A percentile compares a stretch with the other conserved stretches of the same genome.
phyloP scores from a whole-genome alignment of 2,329 filamentous ascomycete genomes.

The Ophiostoma australiae region DNA sequence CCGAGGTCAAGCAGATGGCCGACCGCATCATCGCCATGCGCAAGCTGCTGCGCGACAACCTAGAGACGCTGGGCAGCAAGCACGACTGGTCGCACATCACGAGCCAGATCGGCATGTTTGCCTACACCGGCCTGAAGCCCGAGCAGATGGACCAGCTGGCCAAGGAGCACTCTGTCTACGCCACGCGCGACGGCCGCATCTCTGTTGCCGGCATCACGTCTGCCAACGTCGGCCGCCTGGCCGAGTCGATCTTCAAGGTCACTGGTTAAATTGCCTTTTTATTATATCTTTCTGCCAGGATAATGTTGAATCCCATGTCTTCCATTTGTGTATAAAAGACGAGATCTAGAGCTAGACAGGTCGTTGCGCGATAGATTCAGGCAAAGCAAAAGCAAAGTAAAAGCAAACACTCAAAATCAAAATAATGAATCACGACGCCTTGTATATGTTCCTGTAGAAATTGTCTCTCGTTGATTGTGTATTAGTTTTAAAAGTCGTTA shows the following conservation, averaged over 20 bases:
- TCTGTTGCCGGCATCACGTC: conserved; percentile 79
- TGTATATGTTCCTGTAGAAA: background rate
- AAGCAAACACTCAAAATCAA: background rate
- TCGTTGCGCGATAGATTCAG: background rate
- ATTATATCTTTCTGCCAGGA: background rate
- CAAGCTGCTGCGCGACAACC: conserved; percentile 85
- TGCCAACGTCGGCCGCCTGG: conserved; percentile 72
- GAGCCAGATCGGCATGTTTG: conserved; percentile 98
- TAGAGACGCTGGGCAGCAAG: conserved; percentile 90
- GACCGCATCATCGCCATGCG: conserved; percentile 99
- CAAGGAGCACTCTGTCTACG: conserved; percentile 96
- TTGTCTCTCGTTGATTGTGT: no score
- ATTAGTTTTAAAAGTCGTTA: background rate
- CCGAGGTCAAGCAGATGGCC: conserved; percentile 97
- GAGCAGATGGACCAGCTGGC: conserved; percentile 89
- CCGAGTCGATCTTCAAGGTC: conserved; percentile 79
- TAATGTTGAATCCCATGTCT: background rate
- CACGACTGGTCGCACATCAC: conserved; percentile 99
- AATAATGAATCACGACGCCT: background rate
- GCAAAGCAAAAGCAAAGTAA: background rate
- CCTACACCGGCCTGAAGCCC: conserved; percentile 87
- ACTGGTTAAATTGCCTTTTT: conserved; percentile 49
- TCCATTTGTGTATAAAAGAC: background rate
- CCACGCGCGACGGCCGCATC: conserved; percentile 86
- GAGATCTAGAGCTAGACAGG: conserved; percentile 8